phyloP scores from a whole-genome alignment of 169 alveolate genomes.

The Eimeria tenella region DNA sequence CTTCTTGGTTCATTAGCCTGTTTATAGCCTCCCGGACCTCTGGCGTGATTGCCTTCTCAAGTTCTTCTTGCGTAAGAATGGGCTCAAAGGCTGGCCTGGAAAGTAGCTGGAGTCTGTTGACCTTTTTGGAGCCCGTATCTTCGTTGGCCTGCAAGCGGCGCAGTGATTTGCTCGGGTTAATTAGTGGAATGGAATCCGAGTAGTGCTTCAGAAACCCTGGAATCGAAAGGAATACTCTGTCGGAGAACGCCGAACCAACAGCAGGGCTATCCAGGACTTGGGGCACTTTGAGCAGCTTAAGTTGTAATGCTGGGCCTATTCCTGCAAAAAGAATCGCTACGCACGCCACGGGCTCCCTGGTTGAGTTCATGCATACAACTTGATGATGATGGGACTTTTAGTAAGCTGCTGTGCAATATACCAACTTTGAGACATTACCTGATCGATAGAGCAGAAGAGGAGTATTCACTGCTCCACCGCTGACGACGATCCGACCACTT shows the following conservation, averaged over 20 bases:
- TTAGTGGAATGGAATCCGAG: slow-evolving; percentile 55
- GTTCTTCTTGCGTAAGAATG: slow-evolving; percentile 32
- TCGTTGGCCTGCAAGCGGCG: slow-evolving; percentile 41
- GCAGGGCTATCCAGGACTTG: slow-evolving; percentile 56
- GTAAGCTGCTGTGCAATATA: too few relatives aligned
- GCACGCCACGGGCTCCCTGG: neutral
- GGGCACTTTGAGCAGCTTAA: slow-evolving; percentile 28
- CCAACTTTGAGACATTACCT: slow-evolving; percentile 61
- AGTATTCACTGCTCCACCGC: slow-evolving; percentile 84
- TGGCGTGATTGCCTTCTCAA: slow-evolving; percentile 52
- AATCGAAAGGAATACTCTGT: slow-evolving; percentile 83
- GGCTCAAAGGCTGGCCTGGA: slow-evolving; percentile 44
- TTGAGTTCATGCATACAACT: neutral
- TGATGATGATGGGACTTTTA: neutral
- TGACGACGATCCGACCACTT: slow-evolving; percentile 73
- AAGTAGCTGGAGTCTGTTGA: neutral
- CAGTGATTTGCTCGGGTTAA: slow-evolving; percentile 42
- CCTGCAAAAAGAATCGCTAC: neutral
- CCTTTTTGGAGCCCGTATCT: neutral
- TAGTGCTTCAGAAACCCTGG: slow-evolving; percentile 81
- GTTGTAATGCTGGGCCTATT: slow-evolving; percentile 55
- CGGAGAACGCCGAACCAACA: slow-evolving; percentile 77
- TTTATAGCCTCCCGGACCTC: slow-evolving; percentile 35
- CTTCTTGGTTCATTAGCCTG: neutral
- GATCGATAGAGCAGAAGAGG: slow-evolving; percentile 83